Percentiles rank a stretch among this genome's conserved stretches.
phyloP scores from a whole-genome alignment of 2,329 filamentous ascomycete species.

The Aspergillus sp. region DNA sequence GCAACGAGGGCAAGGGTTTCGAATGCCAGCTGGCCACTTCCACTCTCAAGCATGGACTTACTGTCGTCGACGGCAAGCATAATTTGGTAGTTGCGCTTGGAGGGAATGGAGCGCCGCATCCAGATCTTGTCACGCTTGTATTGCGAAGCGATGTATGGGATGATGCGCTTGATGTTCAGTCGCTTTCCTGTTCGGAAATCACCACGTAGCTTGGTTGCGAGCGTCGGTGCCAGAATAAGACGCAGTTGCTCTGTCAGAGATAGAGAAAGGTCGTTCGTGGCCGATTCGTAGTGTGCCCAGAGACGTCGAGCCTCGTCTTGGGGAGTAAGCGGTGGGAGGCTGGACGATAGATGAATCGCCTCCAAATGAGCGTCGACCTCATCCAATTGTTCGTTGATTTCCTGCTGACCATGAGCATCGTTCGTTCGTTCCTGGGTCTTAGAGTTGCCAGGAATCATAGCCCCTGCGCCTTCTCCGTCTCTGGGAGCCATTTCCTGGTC shows the following conservation, averaged over 20 bases:
- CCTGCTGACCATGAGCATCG: conserved; percentile 33
- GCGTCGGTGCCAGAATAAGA: conserved; percentile 88
- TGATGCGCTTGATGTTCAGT: conserved; percentile 98
- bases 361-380: conserved; percentile 57
- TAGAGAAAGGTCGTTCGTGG: conserved; percentile 80
- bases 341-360: conserved; percentile 65
- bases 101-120: conserved; percentile 90
- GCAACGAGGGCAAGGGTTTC: conserved; percentile 91
- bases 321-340: conserved; percentile 39
- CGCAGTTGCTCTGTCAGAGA: conserved; percentile 91
- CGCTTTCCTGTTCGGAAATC: conserved; percentile 97
- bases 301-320: conserved; percentile 62
- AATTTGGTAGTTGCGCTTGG: conserved; percentile 93
- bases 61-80: conserved; percentile 96
- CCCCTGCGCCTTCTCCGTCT: conserved; percentile 39
- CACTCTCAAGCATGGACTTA: conserved; percentile 82
- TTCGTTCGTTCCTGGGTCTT: conserved; percentile 23
- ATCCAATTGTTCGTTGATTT: conserved; percentile 40
- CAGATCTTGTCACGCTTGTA: conserved; percentile 99
- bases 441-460: conserved; percentile 51
- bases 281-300: conserved; percentile 80
- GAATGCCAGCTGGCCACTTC: conserved; percentile 75
- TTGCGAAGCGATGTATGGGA: conserved; percentile 95
- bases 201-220: conserved; percentile 92
- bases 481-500: conserved; percentile 29